Conservation (phyloP, 1,284 basidiomycete species). For the Apiotrichum porosum region DNA sequence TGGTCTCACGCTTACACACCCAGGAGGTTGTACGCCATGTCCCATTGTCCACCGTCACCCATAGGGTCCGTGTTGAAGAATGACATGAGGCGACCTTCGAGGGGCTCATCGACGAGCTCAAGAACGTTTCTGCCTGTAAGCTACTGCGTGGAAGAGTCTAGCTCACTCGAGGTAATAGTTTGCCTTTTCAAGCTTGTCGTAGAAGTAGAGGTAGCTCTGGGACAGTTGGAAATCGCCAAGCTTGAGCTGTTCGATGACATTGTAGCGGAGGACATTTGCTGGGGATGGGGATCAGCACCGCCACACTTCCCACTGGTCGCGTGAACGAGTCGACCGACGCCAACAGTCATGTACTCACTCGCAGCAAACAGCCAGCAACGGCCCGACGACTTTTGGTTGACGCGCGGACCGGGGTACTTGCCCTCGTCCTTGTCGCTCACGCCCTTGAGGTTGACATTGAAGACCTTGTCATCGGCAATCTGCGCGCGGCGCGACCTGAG, state of each 20-base stretch:
- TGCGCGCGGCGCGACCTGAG: conserved; percentile 62
- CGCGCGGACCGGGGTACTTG: conserved; percentile 62
- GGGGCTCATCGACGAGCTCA: conserved; percentile 69
- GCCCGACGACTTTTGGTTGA: conserved; percentile 80
- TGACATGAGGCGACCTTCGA: conserved; percentile 75
- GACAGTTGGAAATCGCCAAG: conserved; percentile 83
- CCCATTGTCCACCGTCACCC: conserved; percentile 90
- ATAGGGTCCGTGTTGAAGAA: conserved; percentile 74
- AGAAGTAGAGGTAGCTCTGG: conserved; percentile 85
- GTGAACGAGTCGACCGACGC: background rate
- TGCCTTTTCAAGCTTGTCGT: conserved; percentile 89
- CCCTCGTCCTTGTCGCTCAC: conserved; percentile 48
- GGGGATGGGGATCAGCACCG: conserved; percentile 18
- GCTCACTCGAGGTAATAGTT: conserved; percentile 84
- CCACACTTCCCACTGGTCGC: background rate
- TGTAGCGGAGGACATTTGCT: conserved; percentile 72
- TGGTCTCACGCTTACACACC: no score
- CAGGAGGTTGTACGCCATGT: conserved; percentile 88
- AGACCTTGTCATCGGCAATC: conserved; percentile 71
- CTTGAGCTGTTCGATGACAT: conserved; percentile 77
- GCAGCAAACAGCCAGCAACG: conserved; percentile 92
- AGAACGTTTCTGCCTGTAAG: conserved; percentile 55
- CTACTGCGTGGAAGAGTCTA: no score
- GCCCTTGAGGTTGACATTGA: conserved; percentile 69
- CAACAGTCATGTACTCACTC: conserved; percentile 51